These are phyloP conservation scores for Candida succiphila DNA, from an alignment of 805 yeast species.

Conservation along the genomic window DNA sequence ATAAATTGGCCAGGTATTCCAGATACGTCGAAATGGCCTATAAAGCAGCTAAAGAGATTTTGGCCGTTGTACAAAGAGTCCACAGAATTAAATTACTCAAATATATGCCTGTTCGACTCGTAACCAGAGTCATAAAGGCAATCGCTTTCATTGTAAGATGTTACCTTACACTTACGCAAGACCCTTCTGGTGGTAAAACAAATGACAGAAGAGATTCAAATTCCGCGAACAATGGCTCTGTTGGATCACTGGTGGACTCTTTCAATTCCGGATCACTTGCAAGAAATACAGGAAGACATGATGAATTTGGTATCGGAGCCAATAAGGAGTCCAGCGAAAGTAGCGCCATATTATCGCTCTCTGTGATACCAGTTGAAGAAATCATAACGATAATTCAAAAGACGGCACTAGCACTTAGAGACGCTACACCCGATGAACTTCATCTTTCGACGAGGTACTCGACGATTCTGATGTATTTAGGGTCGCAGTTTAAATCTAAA, in stretches of 20 bases:
- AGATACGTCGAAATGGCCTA: slow-evolving; percentile 76
- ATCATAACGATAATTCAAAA: slow-evolving; percentile 56
- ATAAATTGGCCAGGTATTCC: slow-evolving; percentile 64
- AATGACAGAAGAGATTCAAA: slow-evolving; percentile 1
- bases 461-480: slow-evolving; percentile 64
- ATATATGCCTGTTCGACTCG: slow-evolving; percentile 91
- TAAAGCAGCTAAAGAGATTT: slow-evolving; percentile 71
- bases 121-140: slow-evolving; percentile 74
- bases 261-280: neutral
- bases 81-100: slow-evolving; percentile 53
- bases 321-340: neutral
- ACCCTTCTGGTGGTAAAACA: neutral
- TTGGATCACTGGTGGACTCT: neutral
- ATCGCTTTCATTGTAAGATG: slow-evolving; percentile 88
- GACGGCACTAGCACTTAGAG: slow-evolving; percentile 66
- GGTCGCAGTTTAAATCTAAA: slow-evolving; percentile 58
- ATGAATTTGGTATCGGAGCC: neutral
- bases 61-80: slow-evolving; percentile 61
- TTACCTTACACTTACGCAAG: slow-evolving; percentile 47
- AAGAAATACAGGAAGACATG: neutral
- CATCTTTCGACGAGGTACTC: slow-evolving; percentile 78
- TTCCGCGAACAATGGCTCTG: neutral
- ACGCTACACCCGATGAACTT: slow-evolving; percentile 82
- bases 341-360: slow-evolving; percentile 33
- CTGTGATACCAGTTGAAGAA: slow-evolving; percentile 63